Evolutionary conservation across 1,139 yeast species (phyloP), one percentile per base, ranked within the genome.

Genomic region (Geotrichum restrictum): DNA sequence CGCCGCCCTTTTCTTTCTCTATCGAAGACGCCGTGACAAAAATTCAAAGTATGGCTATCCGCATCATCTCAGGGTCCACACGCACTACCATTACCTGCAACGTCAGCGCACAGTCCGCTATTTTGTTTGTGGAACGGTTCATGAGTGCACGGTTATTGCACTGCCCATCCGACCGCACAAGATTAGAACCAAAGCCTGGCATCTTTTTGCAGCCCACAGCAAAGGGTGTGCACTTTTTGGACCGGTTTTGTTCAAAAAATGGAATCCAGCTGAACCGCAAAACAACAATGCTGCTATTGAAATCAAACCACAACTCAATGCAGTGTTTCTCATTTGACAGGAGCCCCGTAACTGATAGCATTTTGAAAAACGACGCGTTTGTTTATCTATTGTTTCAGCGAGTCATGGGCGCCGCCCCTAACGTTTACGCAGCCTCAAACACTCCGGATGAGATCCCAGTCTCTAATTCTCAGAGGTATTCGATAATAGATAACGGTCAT

Each of bases 181-280:
- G 62, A 7, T 45, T 53, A 21, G 55, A 53, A 10, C 54, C 59
- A 16, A 56, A 59, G 11, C 45, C 41, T 1, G 51, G 57, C 13
- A 54, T 53, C 3, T 34, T 57, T 3, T 64, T 89, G 34, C 98
- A 91, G 62, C 95, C 96, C 3, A 88, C 98, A 0, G 93, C 98
- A 0, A 93, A 93, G 64, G 98, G 98, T 0, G 80, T 88, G 3
- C 82, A 89, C 0, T 65, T 88, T 0, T 68, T 91, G 1, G 80
- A 79, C 48, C 72, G 76, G 11, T 88, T 83, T 64, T 82, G 85
- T 57, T 71, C 72, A 49, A 76, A 73, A 42, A 70, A 78, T 50
- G 95, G 93, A 0, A 34, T 49, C 21, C 51, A 43, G 27, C 31
- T 40, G 32, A 48, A 48, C 8, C 31, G 44, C 18, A 43, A 60